Conservation (phyloP, 2,329 filamentous ascomycete species). For the Microdochium bolleyi region DNA sequence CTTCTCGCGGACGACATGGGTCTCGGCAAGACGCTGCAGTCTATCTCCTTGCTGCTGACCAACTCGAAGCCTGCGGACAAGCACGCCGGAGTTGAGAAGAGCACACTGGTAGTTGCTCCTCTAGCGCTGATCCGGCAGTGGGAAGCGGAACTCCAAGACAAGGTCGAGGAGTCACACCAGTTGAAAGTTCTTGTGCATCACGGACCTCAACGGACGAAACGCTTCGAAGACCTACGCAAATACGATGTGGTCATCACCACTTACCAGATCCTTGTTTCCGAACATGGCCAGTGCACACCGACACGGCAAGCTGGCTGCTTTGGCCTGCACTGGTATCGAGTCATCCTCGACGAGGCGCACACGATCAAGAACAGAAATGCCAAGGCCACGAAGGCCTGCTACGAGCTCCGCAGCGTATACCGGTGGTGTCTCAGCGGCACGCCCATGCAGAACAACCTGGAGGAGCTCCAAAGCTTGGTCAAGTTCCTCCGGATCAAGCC, state of each 20-base stretch:
- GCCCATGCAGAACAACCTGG: constrained; percentile 96
- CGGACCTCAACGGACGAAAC: constrained; percentile 76
- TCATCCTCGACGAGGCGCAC: constrained; percentile 94
- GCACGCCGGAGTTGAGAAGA: constrained; percentile 58
- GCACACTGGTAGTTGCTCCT: constrained; percentile 86
- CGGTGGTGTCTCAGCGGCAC: constrained; percentile 96
- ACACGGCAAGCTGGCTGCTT: constrained; percentile 74
- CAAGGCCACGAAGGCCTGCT: constrained; percentile 90
- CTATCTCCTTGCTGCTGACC: constrained; percentile 77
- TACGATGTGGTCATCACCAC: constrained; percentile 98
- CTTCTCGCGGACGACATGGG: constrained; percentile 98
- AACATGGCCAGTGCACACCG: constrained; percentile 65
- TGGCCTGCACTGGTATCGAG: constrained; percentile 86
- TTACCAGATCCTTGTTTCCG: constrained; percentile 90
- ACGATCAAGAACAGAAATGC: constrained; percentile 98
- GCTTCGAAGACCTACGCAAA: constrained; percentile 63
- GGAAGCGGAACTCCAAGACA: constrained; percentile 87
- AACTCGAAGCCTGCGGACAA: constrained; percentile 64
- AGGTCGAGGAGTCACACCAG: constrained; percentile 60
- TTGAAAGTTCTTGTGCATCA: constrained; percentile 87
- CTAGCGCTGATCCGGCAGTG: constrained; percentile 93
- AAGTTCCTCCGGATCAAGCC: constrained; percentile 88
- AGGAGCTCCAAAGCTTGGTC: constrained; percentile 90
- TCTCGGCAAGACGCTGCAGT: constrained; percentile 91
- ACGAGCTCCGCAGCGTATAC: constrained; percentile 75